Evolutionary conservation across 2,329 filamentous ascomycete species (phyloP).

Genomic region (Myriangium duriaei): DNA sequence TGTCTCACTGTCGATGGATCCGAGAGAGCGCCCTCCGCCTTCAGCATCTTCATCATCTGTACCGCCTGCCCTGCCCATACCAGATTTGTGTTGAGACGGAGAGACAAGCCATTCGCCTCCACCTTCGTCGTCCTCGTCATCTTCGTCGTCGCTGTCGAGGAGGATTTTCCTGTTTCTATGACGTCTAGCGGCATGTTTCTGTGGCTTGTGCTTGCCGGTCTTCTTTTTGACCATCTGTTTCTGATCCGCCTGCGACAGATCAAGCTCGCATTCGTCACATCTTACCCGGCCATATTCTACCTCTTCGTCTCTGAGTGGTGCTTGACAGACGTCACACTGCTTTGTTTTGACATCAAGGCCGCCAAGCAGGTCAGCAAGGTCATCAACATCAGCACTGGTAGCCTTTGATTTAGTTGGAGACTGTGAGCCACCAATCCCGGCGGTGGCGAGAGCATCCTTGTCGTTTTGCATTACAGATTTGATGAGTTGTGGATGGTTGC

Average conservation of each 20-base stretch:
- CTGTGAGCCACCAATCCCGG: conserved; percentile 29
- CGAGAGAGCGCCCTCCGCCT: conserved; percentile 69
- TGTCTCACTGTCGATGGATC: conserved; percentile 54
- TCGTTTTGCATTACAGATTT: conserved; percentile 77
- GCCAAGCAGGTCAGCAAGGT: conserved; percentile 74
- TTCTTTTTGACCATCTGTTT: conserved; percentile 19
- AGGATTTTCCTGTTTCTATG: conserved; percentile 43
- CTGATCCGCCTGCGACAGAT: conserved; percentile 40
- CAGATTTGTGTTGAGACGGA: conserved; percentile 47
- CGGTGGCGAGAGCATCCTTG: conserved; percentile 65
- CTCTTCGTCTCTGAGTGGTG: conserved; percentile 48
- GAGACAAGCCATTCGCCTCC: conserved; percentile 72
- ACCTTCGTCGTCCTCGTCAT: conserved; percentile 41
- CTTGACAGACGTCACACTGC: conserved; percentile 74
- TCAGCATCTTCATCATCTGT: conserved; percentile 81
- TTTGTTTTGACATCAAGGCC: conserved; percentile 66
- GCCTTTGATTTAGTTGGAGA: conserved; percentile 26
- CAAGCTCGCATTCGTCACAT: conserved; percentile 63
- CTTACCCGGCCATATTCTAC: conserved; percentile 40
- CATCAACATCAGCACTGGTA: conserved; percentile 57
- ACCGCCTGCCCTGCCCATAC: conserved; percentile 56
- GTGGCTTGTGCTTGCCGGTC: conserved; percentile 15
- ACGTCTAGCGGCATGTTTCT: conserved; percentile 24
- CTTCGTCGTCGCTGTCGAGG: conserved; percentile 51
- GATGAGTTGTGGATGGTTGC: conserved; percentile 84